phyloP scores from a whole-genome alignment of 495 filamentous ascomycete species.

The Poronia punctata region DNA sequence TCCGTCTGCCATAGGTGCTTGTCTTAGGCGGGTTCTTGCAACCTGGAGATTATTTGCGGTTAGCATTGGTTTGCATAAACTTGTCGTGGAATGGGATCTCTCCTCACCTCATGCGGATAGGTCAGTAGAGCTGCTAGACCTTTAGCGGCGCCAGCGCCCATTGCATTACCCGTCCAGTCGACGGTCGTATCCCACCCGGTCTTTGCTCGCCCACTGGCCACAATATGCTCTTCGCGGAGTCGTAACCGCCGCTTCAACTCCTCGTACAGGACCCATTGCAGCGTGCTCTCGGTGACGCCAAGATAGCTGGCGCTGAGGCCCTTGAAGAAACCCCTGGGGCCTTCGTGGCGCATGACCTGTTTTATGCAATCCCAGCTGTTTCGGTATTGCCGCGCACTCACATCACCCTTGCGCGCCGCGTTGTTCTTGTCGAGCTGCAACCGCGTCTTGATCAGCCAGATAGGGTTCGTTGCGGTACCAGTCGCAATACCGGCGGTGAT shows the following conservation, averaged over 20 bases:
- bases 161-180: conserved; percentile 61
- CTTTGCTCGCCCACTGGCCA: conserved; percentile 45
- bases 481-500: conserved; percentile 71
- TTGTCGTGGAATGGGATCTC: too few species aligned
- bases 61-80: background rate
- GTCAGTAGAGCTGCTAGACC: conserved; percentile 71
- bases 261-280: conserved; percentile 87
- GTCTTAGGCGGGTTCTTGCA: conserved; percentile 71
- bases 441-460: conserved; percentile 88
- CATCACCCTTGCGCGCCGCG: conserved; percentile 44
- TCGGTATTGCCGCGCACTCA: conserved; percentile 57
- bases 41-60: conserved; percentile 43
- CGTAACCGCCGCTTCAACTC: conserved; percentile 64
- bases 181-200: conserved; percentile 59
- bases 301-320: conserved; percentile 84
- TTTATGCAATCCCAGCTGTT: conserved; percentile 75
- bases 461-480: conserved; percentile 81
- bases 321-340: conserved; percentile 70
- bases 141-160: conserved; percentile 75
- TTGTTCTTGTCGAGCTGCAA: conserved; percentile 75
- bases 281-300: conserved; percentile 74
- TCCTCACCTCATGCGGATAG: conserved; percentile 83
- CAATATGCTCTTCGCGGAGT: conserved; percentile 48
- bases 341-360: conserved; percentile 71
- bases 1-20: conserved; percentile 68